phyloP scores from a whole-genome alignment of 164 flowering plant species.

The Stephania yunnanensis region DNA sequence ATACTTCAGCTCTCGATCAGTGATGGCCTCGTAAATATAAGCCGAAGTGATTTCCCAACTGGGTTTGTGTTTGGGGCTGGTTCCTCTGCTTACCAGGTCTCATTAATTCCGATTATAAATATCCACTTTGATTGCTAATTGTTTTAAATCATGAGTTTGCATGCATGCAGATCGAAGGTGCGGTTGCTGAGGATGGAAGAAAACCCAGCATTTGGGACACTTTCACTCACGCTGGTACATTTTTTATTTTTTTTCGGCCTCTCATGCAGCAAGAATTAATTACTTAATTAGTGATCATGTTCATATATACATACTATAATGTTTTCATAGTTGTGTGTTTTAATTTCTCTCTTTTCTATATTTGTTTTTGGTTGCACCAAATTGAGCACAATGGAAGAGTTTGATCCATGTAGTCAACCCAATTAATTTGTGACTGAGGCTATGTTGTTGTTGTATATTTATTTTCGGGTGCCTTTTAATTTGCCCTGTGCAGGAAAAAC shows the following conservation, averaged over 20 bases:
- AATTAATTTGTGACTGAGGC: no score
- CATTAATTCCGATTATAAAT: not conserved
- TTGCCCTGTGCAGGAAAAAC: slow-evolving; percentile 1
- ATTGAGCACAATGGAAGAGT: no score
- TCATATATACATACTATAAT: no score
- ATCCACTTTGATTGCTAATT: not conserved
- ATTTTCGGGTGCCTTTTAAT: not conserved
- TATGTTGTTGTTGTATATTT: no score
- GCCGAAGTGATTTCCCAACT: slow-evolving; percentile 9
- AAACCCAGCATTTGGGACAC: no score
- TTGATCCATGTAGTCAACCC: no score
- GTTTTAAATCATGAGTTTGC: not conserved
- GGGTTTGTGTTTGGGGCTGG: slow-evolving; percentile 8
- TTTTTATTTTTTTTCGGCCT: no score
- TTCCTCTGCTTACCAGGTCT: slow-evolving; percentile 9
- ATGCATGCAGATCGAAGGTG: not conserved
- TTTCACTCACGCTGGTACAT: not conserved
- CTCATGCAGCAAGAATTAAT: no score
- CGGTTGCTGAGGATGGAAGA: no score
- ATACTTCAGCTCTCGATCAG: no score
- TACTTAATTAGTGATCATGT: not conserved
- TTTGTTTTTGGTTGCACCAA: no score
- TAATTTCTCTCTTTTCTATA: no score
- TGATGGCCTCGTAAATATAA: not conserved
- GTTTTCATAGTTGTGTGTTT: not conserved